Evolutionary conservation across 768 basidiomycete species (phyloP).

Genomic region (Russula dissimulans): DNA sequence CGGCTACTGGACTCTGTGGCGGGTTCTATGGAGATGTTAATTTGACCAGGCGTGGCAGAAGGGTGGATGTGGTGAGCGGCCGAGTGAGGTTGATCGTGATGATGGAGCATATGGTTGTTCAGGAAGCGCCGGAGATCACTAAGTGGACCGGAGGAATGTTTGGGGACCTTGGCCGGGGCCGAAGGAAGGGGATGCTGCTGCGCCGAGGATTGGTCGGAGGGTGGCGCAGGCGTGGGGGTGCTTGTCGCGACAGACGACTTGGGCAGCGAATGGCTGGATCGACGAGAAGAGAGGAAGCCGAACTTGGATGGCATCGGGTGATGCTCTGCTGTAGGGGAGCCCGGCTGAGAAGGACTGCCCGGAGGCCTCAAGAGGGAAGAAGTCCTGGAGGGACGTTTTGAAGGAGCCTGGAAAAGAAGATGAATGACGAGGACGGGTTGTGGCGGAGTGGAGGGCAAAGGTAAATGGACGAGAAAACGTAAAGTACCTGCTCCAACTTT

Average conservation of each 20-base stretch:
- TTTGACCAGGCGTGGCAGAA: constrained; percentile 22
- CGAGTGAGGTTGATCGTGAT: constrained; percentile 26
- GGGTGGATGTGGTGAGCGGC: constrained; percentile 19
- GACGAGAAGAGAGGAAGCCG: constrained; percentile 17
- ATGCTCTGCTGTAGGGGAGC: constrained; percentile 21
- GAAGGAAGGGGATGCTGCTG: constrained; percentile 7
- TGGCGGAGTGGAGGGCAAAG: background rate
- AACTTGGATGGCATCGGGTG: constrained; percentile 24
- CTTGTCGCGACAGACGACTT: constrained; percentile 20
- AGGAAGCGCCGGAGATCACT: constrained; percentile 94
- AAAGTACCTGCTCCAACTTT: constrained; percentile 10
- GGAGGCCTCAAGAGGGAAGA: constrained; percentile 7
- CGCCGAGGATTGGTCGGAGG: constrained; percentile 11
- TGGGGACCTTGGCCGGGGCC: constrained; percentile 20
- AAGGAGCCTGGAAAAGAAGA: constrained; percentile 7
- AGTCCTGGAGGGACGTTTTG: constrained; percentile 2
- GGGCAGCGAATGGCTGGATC: constrained; percentile 22
- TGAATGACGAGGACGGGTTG: constrained; percentile 14
- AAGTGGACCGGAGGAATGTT: constrained; percentile 59
- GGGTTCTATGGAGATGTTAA: constrained; percentile 24
- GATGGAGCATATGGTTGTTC: constrained; percentile 78
- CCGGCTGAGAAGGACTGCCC: constrained; percentile 20
- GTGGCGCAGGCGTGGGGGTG: constrained; percentile 13
- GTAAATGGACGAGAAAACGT: background rate
- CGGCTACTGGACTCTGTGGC: constrained; percentile 28